Base-by-base conservation (phyloP, 2,329 filamentous ascomycete species). In the Pseudogymnoascus sp. region DNA sequence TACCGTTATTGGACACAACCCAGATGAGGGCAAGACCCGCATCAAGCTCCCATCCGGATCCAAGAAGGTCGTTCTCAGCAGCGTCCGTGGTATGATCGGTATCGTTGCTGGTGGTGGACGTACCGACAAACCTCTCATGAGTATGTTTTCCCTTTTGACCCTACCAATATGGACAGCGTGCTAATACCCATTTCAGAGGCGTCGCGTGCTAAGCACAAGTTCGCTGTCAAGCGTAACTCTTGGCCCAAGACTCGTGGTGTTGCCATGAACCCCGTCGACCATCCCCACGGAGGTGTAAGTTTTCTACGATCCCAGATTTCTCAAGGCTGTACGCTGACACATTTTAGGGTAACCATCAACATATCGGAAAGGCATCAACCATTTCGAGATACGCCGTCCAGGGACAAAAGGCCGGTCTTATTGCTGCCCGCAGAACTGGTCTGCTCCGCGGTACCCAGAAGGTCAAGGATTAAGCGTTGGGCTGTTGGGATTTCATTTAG, bases 241-340 rank as follows among this genome's bases (percentile, higher is more conserved):
- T 99, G 94, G 94, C 94, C 94, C 83, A 97, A 96, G 91, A 99
- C 94, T 86, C 93, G 94, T 94, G 94, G 94, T 97, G 94, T 99
- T 89, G 94, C 94, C 82, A 99, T 99, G 94, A 99, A 99, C 85
- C 94, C 94, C 75, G 94, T 99, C 76, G 94, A 99, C 84, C 94
- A 99, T 87, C 90, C 90, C 80, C 90, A 94, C 88, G 90, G 90
- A 90, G 90, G 89, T 91, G 83, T 84, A 84, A 74, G 82, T 84
- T 73, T 63, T 59, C 59, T 60, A 58, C 58, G 62, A 4, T 45
- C 2, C 28, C 12, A 12, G 12, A 6, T 58, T 58, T 62, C 19
- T 64, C 64, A 59, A 69, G 74, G 75, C 85, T 83, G 93, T 94
- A 96, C 97, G 99, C 88, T 94, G 99, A 82, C 94, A 99, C 86